Conservation (phyloP, 108 stramenopile species). For the Pseudonitzschia pungens region DNA sequence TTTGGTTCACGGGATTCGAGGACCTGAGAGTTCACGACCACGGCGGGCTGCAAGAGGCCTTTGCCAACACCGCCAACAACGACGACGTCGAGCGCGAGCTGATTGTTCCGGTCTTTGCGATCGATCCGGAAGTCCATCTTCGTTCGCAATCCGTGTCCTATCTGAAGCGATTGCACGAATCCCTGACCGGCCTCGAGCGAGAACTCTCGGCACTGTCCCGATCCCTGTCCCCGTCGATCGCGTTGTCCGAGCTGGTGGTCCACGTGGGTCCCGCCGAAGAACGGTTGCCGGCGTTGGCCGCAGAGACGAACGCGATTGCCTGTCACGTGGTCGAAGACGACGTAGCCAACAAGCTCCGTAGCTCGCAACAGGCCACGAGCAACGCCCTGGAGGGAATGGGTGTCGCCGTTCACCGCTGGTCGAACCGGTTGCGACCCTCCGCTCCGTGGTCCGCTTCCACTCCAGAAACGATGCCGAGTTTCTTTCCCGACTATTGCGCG, state of each 20-base stretch:
- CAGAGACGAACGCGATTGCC: slow-evolving; percentile 1
- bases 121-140: slow-evolving; percentile 12
- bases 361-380: neutral
- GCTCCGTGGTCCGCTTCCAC: neutral
- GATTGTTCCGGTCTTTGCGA: slow-evolving; percentile 9
- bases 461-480: neutral
- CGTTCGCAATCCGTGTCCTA: neutral
- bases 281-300: neutral
- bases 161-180: slow-evolving; percentile 6
- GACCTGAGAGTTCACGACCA: slow-evolving; percentile 12
- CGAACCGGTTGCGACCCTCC: slow-evolving; percentile 10
- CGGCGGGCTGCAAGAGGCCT: slow-evolving; percentile 4
- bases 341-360: neutral
- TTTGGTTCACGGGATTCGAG: slow-evolving; percentile 12
- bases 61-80: neutral
- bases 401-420: neutral
- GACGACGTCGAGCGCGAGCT: slow-evolving; percentile 5
- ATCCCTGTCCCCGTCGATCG: no score
- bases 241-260: neutral
- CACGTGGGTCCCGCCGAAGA: neutral
- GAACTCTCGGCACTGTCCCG: neutral
- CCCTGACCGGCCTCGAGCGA: neutral
- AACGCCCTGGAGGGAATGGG: neutral
- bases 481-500: slow-evolving; percentile 11
- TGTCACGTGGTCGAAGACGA: slow-evolving; percentile 15